Base-by-base conservation (phyloP, 805 yeast genomes). In the Torulaspora gathmanii region DNA sequence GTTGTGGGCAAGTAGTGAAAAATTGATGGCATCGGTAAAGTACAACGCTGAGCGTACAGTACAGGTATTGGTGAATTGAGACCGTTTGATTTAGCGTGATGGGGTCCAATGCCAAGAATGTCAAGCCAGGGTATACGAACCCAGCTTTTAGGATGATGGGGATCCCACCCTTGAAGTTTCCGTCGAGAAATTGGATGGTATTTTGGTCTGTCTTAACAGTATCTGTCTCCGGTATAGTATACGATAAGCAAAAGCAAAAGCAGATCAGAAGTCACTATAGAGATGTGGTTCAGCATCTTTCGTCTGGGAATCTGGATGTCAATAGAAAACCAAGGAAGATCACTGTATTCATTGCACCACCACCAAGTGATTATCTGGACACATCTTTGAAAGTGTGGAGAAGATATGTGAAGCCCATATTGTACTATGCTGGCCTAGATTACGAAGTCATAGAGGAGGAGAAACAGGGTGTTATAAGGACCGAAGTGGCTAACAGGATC, bases 121-220 rank as follows among this genome's bases (percentile, higher is more conserved):
- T 42, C 4, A 53, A 53, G 31, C 44, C 56, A 4, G 58, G 53
- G 19, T 55, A 52, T 37, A 50, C 53, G 5, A 83, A 89, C 58
- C 95, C 96, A 1, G 95, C 95, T 1, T 74, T 90, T 37, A 68
- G 77, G 51, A 83, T 87, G 58, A 78, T 91, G 86, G 98, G 98
- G 0, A 76, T 91, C 38, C 86, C 88, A 4, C 68, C 82, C 11
- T 55, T 89, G 17, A 76, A 83, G 30, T 69, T 93, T 11, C 99
- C 99, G 0, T 83, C 95, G 0, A 73, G 96, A 51, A 93, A 91
- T 69, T 91, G 98, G 99, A 66, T 78, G 71, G 86, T 89, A 29
- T 93, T 93, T 66, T 84, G 95, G 86, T 61, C 82, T 0, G 78
- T 86, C 6, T 62, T 85, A 1, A 79, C 82, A 1, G 67, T 74